Percentiles rank a stretch among this genome's conserved stretches.
Evolutionary conservation across 345 rosid species (phyloP).

Genomic region (Linum tenue): DNA sequence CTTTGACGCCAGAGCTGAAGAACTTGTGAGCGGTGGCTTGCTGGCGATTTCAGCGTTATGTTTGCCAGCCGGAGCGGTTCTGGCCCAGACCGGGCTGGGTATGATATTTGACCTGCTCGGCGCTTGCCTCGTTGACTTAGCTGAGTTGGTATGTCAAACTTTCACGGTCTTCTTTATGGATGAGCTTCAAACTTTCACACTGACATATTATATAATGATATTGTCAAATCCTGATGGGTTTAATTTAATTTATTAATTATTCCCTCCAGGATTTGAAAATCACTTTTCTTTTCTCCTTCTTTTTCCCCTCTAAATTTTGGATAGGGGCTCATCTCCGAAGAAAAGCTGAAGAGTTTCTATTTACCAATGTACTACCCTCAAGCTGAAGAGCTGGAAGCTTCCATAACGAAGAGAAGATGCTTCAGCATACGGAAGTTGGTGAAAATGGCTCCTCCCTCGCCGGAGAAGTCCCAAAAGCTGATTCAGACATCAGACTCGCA

Average conservation of each 20-base stretch:
- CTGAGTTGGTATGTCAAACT: constrained; percentile 12
- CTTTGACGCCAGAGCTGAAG: constrained; percentile 24
- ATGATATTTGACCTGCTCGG: not conserved
- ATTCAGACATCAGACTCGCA: not conserved
- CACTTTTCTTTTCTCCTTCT: too few species aligned
- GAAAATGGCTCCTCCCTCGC: not conserved
- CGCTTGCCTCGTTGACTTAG: constrained; percentile 11
- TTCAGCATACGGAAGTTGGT: not conserved
- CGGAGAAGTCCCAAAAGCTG: not conserved
- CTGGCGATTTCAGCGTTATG: constrained; percentile 9
- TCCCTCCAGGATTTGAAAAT: too few species aligned
- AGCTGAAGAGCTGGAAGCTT: not conserved
- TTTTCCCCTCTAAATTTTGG: too few species aligned
- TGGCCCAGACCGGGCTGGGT: not conserved
- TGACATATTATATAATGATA: too few species aligned
- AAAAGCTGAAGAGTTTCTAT: not conserved
- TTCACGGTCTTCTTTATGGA: not conserved
- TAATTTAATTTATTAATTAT: too few species aligned
- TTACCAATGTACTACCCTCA: not conserved
- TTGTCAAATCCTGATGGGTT: too few species aligned
- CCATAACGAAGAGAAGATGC: not conserved
- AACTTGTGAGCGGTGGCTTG: constrained; percentile 23
- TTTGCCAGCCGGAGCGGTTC: constrained; percentile 14
- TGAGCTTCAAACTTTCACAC: not conserved
- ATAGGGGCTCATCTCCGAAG: not conserved